These are phyloP conservation scores for Ascoidea tarda DNA, from an alignment of 805 yeast species.

Conservation along the genomic window DNA sequence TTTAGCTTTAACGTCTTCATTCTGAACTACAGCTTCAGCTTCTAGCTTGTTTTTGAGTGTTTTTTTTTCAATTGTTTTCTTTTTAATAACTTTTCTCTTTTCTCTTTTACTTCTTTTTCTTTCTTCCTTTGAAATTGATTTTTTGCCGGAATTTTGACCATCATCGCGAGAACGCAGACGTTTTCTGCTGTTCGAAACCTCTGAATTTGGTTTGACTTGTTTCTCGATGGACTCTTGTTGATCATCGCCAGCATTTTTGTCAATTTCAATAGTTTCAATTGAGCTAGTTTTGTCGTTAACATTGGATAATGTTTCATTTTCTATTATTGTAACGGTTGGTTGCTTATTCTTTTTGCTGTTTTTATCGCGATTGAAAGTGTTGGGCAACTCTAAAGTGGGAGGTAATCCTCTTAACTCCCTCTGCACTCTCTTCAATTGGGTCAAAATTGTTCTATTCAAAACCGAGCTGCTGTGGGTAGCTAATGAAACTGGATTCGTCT, in stretches of 20 bases:
- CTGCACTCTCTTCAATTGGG: conserved; percentile 62
- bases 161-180: not conserved
- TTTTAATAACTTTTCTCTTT: not conserved
- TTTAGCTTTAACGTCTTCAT: no score
- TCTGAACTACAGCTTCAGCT: no score
- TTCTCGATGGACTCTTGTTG: not conserved
- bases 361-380: no score
- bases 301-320: no score
- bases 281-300: not conserved
- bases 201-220: no score
- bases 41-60: no score
- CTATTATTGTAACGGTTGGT: no score
- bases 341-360: no score
- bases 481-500: not conserved
- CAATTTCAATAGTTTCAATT: not conserved
- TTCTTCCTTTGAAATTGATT: not conserved
- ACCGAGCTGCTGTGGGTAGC: conserved; percentile 17
- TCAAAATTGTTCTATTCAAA: conserved; percentile 25
- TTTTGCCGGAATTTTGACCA: not conserved
- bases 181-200: not conserved
- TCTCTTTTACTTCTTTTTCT: not conserved
- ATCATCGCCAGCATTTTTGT: no score
- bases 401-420: conserved; percentile 74
- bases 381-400: conserved; percentile 25
- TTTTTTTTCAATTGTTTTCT: not conserved